Evolutionary conservation across 2,329 filamentous ascomycete genomes (phyloP).

Genomic region (Calonectria crousiana): DNA sequence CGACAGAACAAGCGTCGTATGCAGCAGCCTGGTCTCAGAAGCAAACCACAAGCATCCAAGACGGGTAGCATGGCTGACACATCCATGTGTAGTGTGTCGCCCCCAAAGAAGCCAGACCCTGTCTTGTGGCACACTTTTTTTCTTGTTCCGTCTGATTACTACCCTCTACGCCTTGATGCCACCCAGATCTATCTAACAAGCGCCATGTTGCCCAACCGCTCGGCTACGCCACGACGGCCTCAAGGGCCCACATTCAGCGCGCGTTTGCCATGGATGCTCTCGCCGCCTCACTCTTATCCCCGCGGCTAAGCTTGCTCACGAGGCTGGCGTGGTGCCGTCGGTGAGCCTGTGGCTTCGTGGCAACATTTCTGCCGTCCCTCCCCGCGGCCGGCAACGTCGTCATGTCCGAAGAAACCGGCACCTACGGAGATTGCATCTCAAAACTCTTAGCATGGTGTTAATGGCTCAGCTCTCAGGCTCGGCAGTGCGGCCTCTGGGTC

Average conservation of each 20-base stretch:
- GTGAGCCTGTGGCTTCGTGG: conserved; percentile 16
- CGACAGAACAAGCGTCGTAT: conserved; percentile 22
- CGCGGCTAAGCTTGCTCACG: conserved; percentile 15
- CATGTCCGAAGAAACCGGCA: conserved; percentile 4
- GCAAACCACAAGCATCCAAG: conserved; percentile 28
- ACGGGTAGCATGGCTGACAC: conserved; percentile 32
- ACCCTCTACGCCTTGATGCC: conserved; percentile 23
- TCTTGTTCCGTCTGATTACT: conserved; percentile 22
- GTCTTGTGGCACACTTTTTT: conserved; percentile 24
- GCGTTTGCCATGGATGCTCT: conserved; percentile 26
- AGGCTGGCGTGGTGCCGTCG: conserved; percentile 17
- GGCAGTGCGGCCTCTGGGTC: not conserved
- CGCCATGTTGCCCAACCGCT: conserved; percentile 37
- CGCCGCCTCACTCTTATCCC: conserved; percentile 32
- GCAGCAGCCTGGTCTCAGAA: conserved; percentile 36
- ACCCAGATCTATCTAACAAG: conserved; percentile 36
- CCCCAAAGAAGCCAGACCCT: conserved; percentile 34
- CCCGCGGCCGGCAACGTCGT: conserved; percentile 20
- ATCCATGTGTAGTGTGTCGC: conserved; percentile 29
- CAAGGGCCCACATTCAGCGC: conserved; percentile 26
- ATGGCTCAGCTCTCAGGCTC: not conserved
- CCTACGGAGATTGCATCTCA: not conserved
- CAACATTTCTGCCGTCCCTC: conserved; percentile 22
- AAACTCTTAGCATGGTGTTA: not conserved
- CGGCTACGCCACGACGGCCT: conserved; percentile 33